These are phyloP conservation scores for Davidsoniella eucalypti DNA, from an alignment of 2,329 filamentous ascomycete genomes.

Conservation along the genomic window DNA sequence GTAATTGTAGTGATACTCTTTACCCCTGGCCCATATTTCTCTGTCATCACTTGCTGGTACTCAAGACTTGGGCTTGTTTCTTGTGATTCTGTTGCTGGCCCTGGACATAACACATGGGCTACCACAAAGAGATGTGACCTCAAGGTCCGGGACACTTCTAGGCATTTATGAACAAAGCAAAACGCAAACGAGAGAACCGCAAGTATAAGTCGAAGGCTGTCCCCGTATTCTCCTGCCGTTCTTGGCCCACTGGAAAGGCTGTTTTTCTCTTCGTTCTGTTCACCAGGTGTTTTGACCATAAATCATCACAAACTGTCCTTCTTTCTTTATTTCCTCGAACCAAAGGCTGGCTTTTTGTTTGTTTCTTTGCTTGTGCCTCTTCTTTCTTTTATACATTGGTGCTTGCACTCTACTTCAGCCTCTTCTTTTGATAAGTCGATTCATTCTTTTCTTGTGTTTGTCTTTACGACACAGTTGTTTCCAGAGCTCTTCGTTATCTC, in stretches of 20 bases:
- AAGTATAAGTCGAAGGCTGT: conserved; percentile 1
- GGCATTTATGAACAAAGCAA: too few relatives aligned
- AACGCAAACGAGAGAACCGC: not conserved
- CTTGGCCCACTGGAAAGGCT: not conserved
- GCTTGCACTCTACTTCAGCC: not conserved
- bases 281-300: not conserved
- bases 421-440: conserved; percentile 9
- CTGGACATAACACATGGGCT: too few relatives aligned
- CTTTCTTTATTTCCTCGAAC: not conserved
- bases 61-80: too few relatives aligned
- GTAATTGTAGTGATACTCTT: too few relatives aligned
- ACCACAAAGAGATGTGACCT: too few relatives aligned
- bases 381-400: not conserved
- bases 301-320: conserved; percentile 3
- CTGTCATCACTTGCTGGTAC: too few relatives aligned
- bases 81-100: too few relatives aligned
- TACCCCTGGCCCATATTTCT: too few relatives aligned
- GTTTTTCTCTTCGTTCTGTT: not conserved
- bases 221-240: conserved; percentile 2
- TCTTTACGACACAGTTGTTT: not conserved
- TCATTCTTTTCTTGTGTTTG: not conserved
- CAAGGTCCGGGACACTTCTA: too few relatives aligned
- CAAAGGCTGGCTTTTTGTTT: conserved; percentile 7
- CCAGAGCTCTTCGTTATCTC: too few relatives aligned
- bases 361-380: not conserved